These are phyloP conservation scores for Cudoniella acicularis DNA, from an alignment of 495 filamentous ascomycete genomes.

Conservation along the genomic window DNA sequence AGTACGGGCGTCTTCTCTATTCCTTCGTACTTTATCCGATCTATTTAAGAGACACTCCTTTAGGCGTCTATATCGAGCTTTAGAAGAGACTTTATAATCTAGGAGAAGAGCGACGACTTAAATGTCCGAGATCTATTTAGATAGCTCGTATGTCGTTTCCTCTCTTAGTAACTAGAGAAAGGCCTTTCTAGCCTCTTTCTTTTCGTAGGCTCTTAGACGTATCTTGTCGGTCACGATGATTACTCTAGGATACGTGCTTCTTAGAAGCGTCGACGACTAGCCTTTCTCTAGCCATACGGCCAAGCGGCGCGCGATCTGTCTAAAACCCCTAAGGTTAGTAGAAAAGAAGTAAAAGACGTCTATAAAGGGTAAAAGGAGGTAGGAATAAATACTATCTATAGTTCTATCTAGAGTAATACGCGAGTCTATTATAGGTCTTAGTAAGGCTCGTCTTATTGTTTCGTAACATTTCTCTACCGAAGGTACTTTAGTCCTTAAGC, in stretches of 20 bases:
- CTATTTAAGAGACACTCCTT: constrained; percentile 4
- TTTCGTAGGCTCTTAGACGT: no score
- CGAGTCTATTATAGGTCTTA: neutral
- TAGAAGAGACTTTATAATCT: neutral
- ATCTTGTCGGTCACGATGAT: no score
- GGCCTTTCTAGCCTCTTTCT: no score
- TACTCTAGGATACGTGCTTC: neutral
- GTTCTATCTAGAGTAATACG: neutral
- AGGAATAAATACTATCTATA: neutral
- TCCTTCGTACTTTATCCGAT: constrained; percentile 17
- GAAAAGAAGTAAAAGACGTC: constrained; percentile 15
- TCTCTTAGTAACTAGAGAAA: no score
- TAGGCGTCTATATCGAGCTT: constrained; percentile 4
- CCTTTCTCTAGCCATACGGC: neutral
- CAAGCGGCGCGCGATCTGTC: neutral
- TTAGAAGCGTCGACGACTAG: constrained; percentile 8
- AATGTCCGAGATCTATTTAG: neutral
- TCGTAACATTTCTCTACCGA: neutral
- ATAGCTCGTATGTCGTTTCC: no score
- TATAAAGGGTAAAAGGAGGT: constrained; percentile 7
- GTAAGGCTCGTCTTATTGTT: neutral
- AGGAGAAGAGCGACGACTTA: neutral
- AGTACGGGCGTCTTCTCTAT: constrained; percentile 8
- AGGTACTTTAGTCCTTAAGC: neutral
- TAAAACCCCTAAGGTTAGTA: constrained; percentile 1